Evolutionary conservation across 1,139 yeast genomes (phyloP).

Genomic region (Sugiyamaella japonica): DNA sequence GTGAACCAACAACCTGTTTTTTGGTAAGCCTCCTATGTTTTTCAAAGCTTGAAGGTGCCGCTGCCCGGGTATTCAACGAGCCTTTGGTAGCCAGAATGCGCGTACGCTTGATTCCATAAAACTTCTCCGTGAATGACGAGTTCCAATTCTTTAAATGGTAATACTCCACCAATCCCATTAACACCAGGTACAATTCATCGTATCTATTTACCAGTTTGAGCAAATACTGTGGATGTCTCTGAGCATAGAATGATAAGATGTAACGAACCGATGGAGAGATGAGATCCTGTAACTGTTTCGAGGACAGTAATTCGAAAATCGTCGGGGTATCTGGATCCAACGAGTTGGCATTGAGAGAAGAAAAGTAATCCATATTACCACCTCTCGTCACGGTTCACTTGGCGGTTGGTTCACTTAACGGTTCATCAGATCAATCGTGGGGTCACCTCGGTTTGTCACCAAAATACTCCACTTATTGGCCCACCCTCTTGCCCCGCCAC

Average conservation of each 20-base stretch:
- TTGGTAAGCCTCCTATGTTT: slow-evolving; percentile 54
- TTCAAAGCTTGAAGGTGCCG: slow-evolving; percentile 53
- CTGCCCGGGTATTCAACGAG: slow-evolving; percentile 17
- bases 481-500: not conserved
- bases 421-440: not conserved
- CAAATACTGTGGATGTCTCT: slow-evolving; percentile 69
- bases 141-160: slow-evolving; percentile 73
- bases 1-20: slow-evolving; percentile 57
- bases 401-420: too few relatives aligned
- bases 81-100: slow-evolving; percentile 33
- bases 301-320: slow-evolving; percentile 76
- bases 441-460: not conserved
- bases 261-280: slow-evolving; percentile 82
- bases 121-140: slow-evolving; percentile 86
- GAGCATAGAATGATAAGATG: slow-evolving; percentile 78
- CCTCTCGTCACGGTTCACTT: too few relatives aligned
- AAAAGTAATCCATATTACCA: slow-evolving; percentile 69
- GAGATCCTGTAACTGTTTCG: slow-evolving; percentile 73
- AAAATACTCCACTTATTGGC: not conserved
- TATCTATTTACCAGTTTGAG: slow-evolving; percentile 64
- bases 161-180: slow-evolving; percentile 73
- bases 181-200: slow-evolving; percentile 68
- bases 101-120: slow-evolving; percentile 81
- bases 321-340: slow-evolving; percentile 78
- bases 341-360: slow-evolving; percentile 74